A percentile compares a stretch with the other conserved stretches of the same genome.
Conservation (phyloP, 495 filamentous ascomycete genomes). For the Cudoniella acicularis region DNA sequence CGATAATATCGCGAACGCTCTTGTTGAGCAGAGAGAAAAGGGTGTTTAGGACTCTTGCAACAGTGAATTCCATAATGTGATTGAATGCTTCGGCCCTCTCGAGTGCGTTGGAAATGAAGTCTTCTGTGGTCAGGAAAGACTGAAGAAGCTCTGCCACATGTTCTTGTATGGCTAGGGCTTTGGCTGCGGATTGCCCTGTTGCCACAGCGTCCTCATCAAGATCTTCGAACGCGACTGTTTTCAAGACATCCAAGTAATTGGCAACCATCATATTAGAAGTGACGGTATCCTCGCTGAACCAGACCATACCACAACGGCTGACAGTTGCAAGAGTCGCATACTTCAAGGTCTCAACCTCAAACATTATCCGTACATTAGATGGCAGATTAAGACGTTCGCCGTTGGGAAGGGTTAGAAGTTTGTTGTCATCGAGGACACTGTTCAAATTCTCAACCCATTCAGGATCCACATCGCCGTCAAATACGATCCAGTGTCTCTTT, state of each 20-base stretch:
- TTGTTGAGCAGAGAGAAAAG: slow-evolving; percentile 95
- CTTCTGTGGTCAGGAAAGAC: slow-evolving; percentile 68
- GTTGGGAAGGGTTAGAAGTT: slow-evolving; percentile 91
- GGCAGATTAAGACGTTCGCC: slow-evolving; percentile 95
- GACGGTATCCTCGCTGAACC: slow-evolving; percentile 98
- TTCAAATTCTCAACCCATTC: slow-evolving; percentile 99
- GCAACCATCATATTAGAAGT: slow-evolving; percentile 86
- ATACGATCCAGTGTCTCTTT: slow-evolving; percentile 98
- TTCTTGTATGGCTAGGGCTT: slow-evolving; percentile 69
- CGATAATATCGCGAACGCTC: slow-evolving; percentile 81
- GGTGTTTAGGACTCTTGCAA: slow-evolving; percentile 84
- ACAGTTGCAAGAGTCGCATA: slow-evolving; percentile 97
- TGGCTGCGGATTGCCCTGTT: slow-evolving; percentile 73
- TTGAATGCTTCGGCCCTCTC: slow-evolving; percentile 70
- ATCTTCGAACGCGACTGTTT: slow-evolving; percentile 82
- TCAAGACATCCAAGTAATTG: slow-evolving; percentile 82
- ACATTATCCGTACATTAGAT: slow-evolving; percentile 96
- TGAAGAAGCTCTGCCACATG: slow-evolving; percentile 74
- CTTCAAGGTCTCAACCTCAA: slow-evolving; percentile 97
- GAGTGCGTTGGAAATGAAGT: slow-evolving; percentile 74
- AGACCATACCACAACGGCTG: slow-evolving; percentile 99
- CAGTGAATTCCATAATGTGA: slow-evolving; percentile 98
- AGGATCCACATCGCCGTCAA: slow-evolving; percentile 97
- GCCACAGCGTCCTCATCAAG: slow-evolving; percentile 85
- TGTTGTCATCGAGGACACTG: slow-evolving; percentile 98